Evolutionary conservation across 169 alveolate species (phyloP).

Genomic region (Eimeria tenella): DNA sequence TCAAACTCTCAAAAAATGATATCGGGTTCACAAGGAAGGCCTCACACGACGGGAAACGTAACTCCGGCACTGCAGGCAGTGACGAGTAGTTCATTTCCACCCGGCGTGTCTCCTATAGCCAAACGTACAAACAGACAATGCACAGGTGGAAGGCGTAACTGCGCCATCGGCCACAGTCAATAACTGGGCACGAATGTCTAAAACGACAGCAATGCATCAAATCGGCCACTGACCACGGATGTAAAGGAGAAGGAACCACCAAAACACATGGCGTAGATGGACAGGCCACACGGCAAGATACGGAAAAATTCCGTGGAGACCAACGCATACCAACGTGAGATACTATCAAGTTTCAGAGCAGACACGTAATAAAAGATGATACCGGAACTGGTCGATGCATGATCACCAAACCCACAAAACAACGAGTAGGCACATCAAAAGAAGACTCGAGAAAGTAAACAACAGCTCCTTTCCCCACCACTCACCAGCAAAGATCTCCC

Average conservation of each 20-base stretch:
- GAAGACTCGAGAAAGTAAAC: neutral
- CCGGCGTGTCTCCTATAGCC: conserved; percentile 65
- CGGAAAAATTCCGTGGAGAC: conserved; percentile 16
- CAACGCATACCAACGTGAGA: neutral
- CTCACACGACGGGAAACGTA: conserved; percentile 31
- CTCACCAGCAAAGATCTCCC: conserved; percentile 85
- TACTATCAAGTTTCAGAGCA: neutral
- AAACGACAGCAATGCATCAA: too few relatives aligned
- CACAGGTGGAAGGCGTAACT: too few relatives aligned
- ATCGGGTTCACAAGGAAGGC: conserved; percentile 56
- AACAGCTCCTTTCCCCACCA: neutral
- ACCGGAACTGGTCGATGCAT: neutral
- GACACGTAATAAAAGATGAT: neutral
- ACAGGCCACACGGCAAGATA: neutral
- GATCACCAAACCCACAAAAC: neutral
- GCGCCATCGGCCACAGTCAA: too few relatives aligned
- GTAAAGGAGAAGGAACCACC: too few relatives aligned
- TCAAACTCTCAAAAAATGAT: neutral
- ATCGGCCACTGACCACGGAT: too few relatives aligned
- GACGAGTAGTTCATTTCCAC: conserved; percentile 71
- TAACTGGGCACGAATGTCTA: too few relatives aligned
- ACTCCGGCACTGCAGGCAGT: conserved; percentile 59
- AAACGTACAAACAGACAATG: neutral
- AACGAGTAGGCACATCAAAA: neutral
- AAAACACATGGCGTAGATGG: too few relatives aligned